These are phyloP conservation scores for Multifurca ochricompacta DNA, from an alignment of 768 basidiomycete species.

Conservation along the genomic window DNA sequence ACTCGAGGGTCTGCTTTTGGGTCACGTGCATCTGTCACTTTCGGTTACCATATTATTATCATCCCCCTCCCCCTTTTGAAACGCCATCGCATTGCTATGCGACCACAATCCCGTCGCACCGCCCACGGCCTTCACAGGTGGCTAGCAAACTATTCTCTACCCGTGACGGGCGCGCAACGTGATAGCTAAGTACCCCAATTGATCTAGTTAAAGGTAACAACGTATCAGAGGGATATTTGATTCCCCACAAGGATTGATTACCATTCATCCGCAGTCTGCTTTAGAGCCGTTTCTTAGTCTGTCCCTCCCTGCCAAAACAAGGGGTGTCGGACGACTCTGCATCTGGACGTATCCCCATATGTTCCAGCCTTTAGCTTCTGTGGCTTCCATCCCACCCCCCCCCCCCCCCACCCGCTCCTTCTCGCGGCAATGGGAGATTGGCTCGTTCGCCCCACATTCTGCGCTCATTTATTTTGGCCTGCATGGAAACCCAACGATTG, in stretches of 20 bases:
- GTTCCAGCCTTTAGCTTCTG: neutral
- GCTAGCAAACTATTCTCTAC: neutral
- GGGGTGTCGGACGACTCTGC: neutral
- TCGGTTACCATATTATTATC: neutral
- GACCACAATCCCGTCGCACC: constrained; percentile 3
- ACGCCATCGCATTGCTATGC: constrained; percentile 13
- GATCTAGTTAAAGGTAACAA: neutral
- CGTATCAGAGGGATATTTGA: neutral
- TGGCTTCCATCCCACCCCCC: no score
- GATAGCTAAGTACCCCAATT: constrained; percentile 4
- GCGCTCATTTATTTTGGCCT: no score
- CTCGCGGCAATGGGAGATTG: neutral
- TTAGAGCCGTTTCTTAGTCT: neutral
- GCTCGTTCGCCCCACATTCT: neutral
- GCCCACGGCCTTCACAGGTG: neutral
- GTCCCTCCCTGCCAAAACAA: constrained; percentile 5
- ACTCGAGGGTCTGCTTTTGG: neutral
- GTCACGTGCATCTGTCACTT: neutral
- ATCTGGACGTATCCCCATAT: neutral
- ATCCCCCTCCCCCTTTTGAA: constrained; percentile 1
- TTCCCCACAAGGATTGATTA: neutral
- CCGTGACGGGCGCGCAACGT: neutral
- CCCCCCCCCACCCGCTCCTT: neutral
- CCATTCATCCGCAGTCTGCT: neutral
- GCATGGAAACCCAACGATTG: neutral